Evolutionary conservation across 768 basidiomycete species (phyloP), one percentile per base, ranked within the genome.

Genomic region (Suillus subluteus): DNA sequence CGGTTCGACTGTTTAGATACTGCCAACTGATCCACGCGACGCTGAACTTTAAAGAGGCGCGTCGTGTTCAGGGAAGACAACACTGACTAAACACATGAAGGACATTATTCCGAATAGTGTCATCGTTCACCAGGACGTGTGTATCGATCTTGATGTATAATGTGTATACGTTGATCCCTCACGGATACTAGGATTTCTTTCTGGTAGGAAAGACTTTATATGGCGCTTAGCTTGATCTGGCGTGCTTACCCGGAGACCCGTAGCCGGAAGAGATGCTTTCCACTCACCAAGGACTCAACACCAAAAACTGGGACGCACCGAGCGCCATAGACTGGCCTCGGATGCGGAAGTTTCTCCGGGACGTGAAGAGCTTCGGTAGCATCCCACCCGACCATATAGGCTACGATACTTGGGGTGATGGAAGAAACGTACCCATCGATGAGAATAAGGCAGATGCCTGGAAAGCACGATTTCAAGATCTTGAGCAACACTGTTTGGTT

Each of bases 221-320:
- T 26, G 16, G 15, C 15, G 9, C 37, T 37, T 35, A 35, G 15
- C 37, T 13, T 40, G 38, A 58, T 38, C n/a, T 26, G 23, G 38
- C 23, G 7, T 58, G 38, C 58, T 59, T 40, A 59, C 15, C 35
- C 15, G 38, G 23, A 18, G 3, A 40, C 38, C 37, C 8, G 30
- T 55, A 77, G 76, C 74, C 77, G 6, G 70, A 74, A 67, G 71
- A 74, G 32, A 32, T 73, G 48, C 23, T 79, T 38, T 74, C 74
- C 11, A 65, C 73, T 38, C 95, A 98, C 72, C 90, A 91, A 0
- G 78, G 86, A 21, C 82, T 94, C 70, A 23, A 58, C 8, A 38
- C n/a, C 15, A 92, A 92, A 76, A 97, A 99, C 77, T 99, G 98
- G 98, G 98, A 99, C 74, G 85, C 88, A n/a, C 87, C 96, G 0